Evolutionary conservation across 352 stramenopile species (phyloP), one percentile per base, ranked within the genome.

Genomic region (Pythium insidiosum): DNA sequence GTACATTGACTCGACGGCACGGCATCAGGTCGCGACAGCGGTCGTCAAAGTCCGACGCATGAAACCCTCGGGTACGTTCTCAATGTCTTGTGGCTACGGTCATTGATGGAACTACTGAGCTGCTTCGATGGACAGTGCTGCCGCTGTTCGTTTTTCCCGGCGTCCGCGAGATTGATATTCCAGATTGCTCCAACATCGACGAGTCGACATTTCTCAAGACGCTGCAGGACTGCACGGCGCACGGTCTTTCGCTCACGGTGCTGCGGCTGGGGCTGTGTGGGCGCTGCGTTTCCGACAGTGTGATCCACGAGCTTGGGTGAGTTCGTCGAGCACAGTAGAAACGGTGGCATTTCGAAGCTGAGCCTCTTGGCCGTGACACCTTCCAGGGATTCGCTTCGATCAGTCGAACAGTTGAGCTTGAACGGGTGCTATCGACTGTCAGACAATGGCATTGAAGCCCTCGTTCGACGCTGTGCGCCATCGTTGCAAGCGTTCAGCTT

Each of bases 121-220:
- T 30, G 5, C 30, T 13, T 25, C 15, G 12, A 11, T 46, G 24
- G 41, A 20, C 28, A 81, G 76, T 92, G 26, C 53, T 92, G 5
- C 63, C 76, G 41, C 56, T 92, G 28, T 92, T 92, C 52, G 69
- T 92, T 38, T 92, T 84, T 52, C 72, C 79, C 15, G 79, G 79
- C 15, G 79, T 89, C 21, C 81, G 58, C 1, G 79, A 86, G 53
- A 88, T 91, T 43, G 79, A 91, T 37, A 69, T 91, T 30, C 73
- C 79, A 0, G 79, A 91, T 39, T 91, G 79, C 50, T 91, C 79
- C 9, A 82, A 64, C 22, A 81, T 91, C 39, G 79, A 91, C 46
- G 79, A 91, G 51, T 34, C 61, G 2, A 73, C 75, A 12, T 58
- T 91, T 18, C 34, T 88, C 5, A 48, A 37, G 2, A 63, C 68